These are phyloP conservation scores for Noccaea bulbosa DNA, from an alignment of 345 rosid genomes.

Conservation along the genomic window DNA sequence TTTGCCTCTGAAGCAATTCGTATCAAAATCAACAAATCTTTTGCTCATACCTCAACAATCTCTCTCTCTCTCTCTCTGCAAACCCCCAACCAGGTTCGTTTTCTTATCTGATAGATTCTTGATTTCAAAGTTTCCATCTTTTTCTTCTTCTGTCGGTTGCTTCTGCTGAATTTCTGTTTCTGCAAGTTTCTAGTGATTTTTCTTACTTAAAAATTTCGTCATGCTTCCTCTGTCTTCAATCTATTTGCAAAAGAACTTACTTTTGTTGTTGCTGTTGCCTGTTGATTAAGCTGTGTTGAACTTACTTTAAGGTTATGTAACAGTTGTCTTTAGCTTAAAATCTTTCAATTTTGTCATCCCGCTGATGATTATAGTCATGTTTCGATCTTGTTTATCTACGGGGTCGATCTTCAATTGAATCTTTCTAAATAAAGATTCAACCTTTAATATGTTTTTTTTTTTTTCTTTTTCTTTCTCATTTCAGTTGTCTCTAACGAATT, in stretches of 20 bases:
- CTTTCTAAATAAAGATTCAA: constrained; percentile 26
- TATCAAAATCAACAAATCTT: not conserved
- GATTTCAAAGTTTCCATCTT: constrained; percentile 27
- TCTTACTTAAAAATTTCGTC: not conserved
- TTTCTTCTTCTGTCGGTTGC: constrained; percentile 29
- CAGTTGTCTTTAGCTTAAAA: constrained; percentile 17
- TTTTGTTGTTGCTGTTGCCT: not conserved
- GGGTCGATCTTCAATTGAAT: constrained; percentile 22
- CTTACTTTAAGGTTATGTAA: constrained; percentile 33
- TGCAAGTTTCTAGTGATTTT: not conserved
- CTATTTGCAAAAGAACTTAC: not conserved
- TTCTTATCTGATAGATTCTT: constrained; percentile 25
- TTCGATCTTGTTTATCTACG: constrained; percentile 14
- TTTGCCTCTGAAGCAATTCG: constrained; percentile 9
- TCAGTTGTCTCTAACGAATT: constrained; percentile 1
- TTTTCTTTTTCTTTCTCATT: not conserved
- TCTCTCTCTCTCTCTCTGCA: constrained; percentile 20
- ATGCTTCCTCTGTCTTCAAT: no score
- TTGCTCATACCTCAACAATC: constrained; percentile 7
- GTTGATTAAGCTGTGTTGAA: constrained; percentile 5
- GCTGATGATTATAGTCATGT: not conserved
- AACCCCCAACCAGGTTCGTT: constrained; percentile 21
- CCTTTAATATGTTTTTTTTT: constrained; percentile 10
- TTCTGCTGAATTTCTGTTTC: constrained; percentile 20
- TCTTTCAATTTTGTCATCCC: constrained; percentile 2